phyloP scores from a whole-genome alignment of 371 early-diverging fungal species.

The Rhizomucor pusillus region DNA sequence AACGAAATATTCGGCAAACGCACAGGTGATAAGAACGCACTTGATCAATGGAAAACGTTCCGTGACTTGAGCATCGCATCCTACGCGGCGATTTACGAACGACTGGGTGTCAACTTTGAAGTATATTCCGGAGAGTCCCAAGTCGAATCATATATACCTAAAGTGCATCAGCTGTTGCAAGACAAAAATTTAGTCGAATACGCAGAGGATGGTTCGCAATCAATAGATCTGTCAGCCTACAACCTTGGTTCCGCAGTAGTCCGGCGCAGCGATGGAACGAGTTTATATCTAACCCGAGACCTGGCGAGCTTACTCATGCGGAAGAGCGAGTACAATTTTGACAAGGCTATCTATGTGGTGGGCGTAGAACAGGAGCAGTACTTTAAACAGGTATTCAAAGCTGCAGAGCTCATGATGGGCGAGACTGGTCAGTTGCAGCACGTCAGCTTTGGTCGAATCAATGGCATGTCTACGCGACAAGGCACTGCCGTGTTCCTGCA shows the following conservation, averaged over 20 bases:
- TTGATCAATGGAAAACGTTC: slow-evolving; percentile 84
- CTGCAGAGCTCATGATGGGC: slow-evolving; percentile 64
- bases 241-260: slow-evolving; percentile 77
- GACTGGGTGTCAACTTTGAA: slow-evolving; percentile 91
- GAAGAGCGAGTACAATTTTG: slow-evolving; percentile 73
- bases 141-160: slow-evolving; percentile 70
- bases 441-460: slow-evolving; percentile 92
- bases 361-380: slow-evolving; percentile 89
- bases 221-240: slow-evolving; percentile 69
- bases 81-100: slow-evolving; percentile 85
- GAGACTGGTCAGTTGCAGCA: slow-evolving; percentile 67
- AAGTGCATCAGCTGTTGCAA: slow-evolving; percentile 65
- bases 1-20: background rate
- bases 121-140: slow-evolving; percentile 96
- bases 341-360: slow-evolving; percentile 91
- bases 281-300: slow-evolving; percentile 96
- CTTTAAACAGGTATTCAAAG: slow-evolving; percentile 91
- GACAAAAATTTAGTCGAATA: slow-evolving; percentile 50
- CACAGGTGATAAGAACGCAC: slow-evolving; percentile 59
- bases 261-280: slow-evolving; percentile 85
- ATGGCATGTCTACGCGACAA: slow-evolving; percentile 95
- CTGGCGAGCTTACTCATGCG: slow-evolving; percentile 90
- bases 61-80: slow-evolving; percentile 85
- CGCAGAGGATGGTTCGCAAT: slow-evolving; percentile 68
- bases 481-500: slow-evolving; percentile 96